Conservation (phyloP, 2,329 filamentous ascomycete genomes). For the Alternaria hordeiaustralica region DNA sequence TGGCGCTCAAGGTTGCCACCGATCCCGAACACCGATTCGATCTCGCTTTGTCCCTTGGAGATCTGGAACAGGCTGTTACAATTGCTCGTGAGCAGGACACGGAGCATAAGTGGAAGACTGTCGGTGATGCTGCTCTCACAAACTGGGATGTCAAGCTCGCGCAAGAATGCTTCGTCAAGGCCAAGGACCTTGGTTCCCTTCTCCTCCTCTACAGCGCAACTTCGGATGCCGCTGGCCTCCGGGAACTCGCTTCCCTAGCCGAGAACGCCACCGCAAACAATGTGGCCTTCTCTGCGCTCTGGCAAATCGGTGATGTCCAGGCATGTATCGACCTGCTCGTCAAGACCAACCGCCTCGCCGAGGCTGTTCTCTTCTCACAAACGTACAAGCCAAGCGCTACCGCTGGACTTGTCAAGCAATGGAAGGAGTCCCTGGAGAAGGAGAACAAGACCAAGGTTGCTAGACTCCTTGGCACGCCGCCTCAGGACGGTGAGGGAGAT, state of each 20-base stretch:
- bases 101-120: slow-evolving; percentile 98
- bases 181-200: slow-evolving; percentile 87
- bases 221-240: slow-evolving; percentile 76
- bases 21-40: slow-evolving; percentile 98
- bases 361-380: slow-evolving; percentile 90
- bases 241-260: slow-evolving; percentile 75
- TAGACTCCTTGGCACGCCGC: slow-evolving; percentile 81
- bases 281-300: slow-evolving; percentile 87
- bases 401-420: slow-evolving; percentile 70
- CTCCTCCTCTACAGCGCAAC: slow-evolving; percentile 89
- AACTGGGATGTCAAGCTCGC: slow-evolving; percentile 88
- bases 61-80: slow-evolving; percentile 83
- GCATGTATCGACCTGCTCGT: slow-evolving; percentile 80
- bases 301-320: slow-evolving; percentile 83
- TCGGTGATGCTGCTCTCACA: slow-evolving; percentile 87
- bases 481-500: slow-evolving; percentile 64
- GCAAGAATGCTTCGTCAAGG: slow-evolving; percentile 89
- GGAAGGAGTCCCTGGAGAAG: slow-evolving; percentile 86
- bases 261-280: slow-evolving; percentile 83
- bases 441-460: slow-evolving; percentile 84
- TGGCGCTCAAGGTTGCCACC: slow-evolving; percentile 91
- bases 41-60: slow-evolving; percentile 80
- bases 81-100: slow-evolving; percentile 83
- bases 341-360: slow-evolving; percentile 78
- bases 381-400: slow-evolving; percentile 90